A percentile compares a stretch with the other conserved stretches of the same genome.
These are phyloP conservation scores for Pleurotus ostreatus DNA, from an alignment of 768 basidiomycete species.

Conservation along the genomic window DNA sequence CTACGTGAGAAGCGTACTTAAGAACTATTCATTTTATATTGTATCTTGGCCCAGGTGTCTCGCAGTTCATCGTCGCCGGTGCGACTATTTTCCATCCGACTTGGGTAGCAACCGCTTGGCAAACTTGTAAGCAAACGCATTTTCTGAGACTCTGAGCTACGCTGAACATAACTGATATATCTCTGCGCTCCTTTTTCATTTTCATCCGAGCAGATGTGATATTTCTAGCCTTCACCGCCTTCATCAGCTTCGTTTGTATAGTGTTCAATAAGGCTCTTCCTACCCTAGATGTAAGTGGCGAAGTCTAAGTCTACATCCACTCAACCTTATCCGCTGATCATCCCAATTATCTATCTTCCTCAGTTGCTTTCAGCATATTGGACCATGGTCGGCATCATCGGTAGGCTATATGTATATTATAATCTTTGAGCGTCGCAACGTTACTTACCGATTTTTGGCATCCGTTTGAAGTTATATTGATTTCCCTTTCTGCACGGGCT, in stretches of 20 bases:
- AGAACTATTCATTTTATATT: neutral
- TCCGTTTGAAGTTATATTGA: slow-evolving; percentile 40
- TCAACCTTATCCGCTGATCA: neutral
- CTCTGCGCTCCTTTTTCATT: neutral
- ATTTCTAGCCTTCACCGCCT: slow-evolving; percentile 48
- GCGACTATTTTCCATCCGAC: slow-evolving; percentile 53
- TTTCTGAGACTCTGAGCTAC: too few species aligned
- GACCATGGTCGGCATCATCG: slow-evolving; percentile 55
- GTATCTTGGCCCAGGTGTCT: slow-evolving; percentile 32
- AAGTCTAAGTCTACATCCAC: neutral
- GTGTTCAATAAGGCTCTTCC: slow-evolving; percentile 52
- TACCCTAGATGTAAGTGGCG: slow-evolving; percentile 38
- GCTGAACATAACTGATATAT: too few species aligned
- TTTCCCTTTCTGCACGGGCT: slow-evolving; percentile 55
- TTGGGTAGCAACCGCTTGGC: slow-evolving; percentile 56
- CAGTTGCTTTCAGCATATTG: slow-evolving; percentile 58
- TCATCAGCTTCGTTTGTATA: slow-evolving; percentile 48
- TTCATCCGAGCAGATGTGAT: slow-evolving; percentile 39
- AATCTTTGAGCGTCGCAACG: too few species aligned
- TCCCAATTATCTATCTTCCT: slow-evolving; percentile 6
- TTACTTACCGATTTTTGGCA: slow-evolving; percentile 1
- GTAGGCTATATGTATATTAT: slow-evolving; percentile 27
- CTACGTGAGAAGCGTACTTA: too few species aligned
- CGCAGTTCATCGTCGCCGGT: slow-evolving; percentile 58
- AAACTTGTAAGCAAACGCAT: slow-evolving; percentile 41